Base-by-base conservation (phyloP, 2,329 filamentous ascomycete genomes). In the Verticillium albo-atrum region DNA sequence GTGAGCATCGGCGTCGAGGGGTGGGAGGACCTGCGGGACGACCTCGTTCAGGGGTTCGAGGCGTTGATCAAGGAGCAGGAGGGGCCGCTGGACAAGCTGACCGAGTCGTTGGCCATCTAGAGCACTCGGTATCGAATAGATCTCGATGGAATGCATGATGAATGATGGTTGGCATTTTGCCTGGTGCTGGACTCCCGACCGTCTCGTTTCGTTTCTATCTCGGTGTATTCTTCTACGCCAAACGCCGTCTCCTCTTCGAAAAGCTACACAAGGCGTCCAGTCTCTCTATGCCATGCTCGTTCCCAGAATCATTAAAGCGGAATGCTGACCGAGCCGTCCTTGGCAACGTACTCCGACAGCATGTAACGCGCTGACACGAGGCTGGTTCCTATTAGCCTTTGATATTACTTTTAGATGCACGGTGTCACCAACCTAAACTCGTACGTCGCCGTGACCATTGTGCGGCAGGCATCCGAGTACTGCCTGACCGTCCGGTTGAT, bases 1-100 rank as follows among this genome's bases (percentile, higher is more conserved):
- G 77, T 99, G 30, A 97, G 93, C 72, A 77, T 97, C 34, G 95
- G 95, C 0, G 83, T 97, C 32, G 95, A 99, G 79, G 85, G 83
- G 54, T 89, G 90, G 80, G 89, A 95, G 73, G 95, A 98, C 76
- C 71, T 99, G 70, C 86, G 82, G 72, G 82, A 82, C 37, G 94
- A 98, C 77, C 71, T 98, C 50, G 67, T 87, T 58, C 79, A 82
- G 62, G 92, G 83, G 0, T 87, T 94, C 59, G 79, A 80, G 71
- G 82, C 79, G 20, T 68, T 92, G 69, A 69, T 68, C 28, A 67
- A 67, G 51, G 73, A 73, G 63, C 68, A 67, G 58, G 51, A 57
- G 51, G 27, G 23, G 55, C 30, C n/a, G 7, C 32, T 53, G 52
- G 27, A 51, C 32, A 32, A 50, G 10, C 4, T 57, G 53, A 7